phyloP scores from a whole-genome alignment of 225 moss, liverwort and hornwort genomes.

The Pseudisothecium myosuroides region DNA sequence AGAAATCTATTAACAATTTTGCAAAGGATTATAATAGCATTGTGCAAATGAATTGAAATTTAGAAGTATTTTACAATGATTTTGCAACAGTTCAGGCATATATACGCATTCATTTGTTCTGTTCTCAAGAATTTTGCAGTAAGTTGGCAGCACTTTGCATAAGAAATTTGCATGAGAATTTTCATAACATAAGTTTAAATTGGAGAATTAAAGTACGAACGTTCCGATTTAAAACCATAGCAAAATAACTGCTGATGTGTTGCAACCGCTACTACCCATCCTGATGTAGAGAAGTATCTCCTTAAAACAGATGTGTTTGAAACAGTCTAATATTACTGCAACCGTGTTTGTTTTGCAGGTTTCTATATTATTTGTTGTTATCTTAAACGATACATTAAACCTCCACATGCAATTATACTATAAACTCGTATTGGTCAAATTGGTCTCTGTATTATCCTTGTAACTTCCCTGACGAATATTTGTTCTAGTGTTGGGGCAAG shows the following conservation, averaged over 20 bases:
- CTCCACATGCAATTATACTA: not conserved
- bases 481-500: no score
- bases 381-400: not conserved
- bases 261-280: not conserved
- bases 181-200: not conserved
- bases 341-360: not conserved
- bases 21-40: not conserved
- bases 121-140: not conserved
- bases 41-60: not conserved
- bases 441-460: not conserved
- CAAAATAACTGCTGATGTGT: not conserved
- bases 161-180: not conserved
- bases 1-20: not conserved
- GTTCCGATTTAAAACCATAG: not conserved
- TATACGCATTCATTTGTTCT: not conserved
- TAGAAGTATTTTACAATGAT: not conserved
- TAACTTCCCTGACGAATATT: not conserved
- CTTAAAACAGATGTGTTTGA: not conserved
- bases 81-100: not conserved
- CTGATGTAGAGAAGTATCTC: not conserved
- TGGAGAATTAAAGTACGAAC: not conserved
- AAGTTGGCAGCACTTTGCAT: not conserved
- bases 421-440: no score
- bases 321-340: not conserved
- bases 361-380: not conserved